Percentiles rank a stretch among this genome's conserved stretches.
Conservation (phyloP, 164 flowering plant genomes). For the Piper longum region DNA sequence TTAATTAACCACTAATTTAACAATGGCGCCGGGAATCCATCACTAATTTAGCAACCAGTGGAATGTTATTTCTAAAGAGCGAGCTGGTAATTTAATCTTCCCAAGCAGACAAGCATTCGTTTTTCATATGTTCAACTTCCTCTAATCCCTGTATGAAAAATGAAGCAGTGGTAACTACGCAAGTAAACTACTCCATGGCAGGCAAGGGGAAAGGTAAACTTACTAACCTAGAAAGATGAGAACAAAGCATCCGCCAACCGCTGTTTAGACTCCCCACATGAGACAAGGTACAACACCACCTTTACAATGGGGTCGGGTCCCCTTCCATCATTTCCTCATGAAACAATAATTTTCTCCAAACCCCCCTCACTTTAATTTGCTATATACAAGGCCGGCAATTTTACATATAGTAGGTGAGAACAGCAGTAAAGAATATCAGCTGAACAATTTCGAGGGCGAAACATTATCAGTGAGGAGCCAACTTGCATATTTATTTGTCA, state of each 20-base stretch:
- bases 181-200: conserved; percentile 4
- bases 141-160: conserved; percentile 1
- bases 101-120: neutral
- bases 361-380: too few relatives aligned
- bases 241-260: conserved; percentile 15
- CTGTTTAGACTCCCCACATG: conserved; percentile 17
- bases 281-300: conserved; percentile 4
- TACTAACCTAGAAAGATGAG: neutral
- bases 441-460: too few relatives aligned
- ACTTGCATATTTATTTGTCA: too few relatives aligned
- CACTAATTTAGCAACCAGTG: too few relatives aligned
- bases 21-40: too few relatives aligned
- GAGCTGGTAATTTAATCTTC: neutral
- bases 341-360: neutral
- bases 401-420: too few relatives aligned
- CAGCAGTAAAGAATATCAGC: too few relatives aligned
- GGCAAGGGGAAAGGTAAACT: conserved; percentile 1
- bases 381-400: too few relatives aligned
- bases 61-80: too few relatives aligned
- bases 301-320: conserved; percentile 8
- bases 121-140: neutral
- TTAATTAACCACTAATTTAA: too few relatives aligned
- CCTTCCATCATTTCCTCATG: conserved; percentile 6
- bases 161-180: neutral
- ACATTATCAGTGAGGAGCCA: too few relatives aligned